A percentile compares a stretch with the other conserved stretches of the same genome.
These are phyloP conservation scores for Leccinum ochraceum DNA, from an alignment of 768 basidiomycete genomes.

Conservation along the genomic window DNA sequence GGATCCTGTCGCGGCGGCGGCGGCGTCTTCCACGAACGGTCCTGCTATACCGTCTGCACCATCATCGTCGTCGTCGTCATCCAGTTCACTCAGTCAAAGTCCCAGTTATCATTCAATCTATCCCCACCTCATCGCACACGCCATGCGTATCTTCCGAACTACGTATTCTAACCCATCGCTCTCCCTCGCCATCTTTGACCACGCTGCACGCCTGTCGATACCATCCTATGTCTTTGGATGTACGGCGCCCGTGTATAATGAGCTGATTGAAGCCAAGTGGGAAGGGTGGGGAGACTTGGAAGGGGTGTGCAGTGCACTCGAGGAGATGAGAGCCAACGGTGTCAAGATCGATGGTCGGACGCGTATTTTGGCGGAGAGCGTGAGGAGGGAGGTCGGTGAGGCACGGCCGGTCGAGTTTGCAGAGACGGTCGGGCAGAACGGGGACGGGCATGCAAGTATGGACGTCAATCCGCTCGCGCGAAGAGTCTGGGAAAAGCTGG, in stretches of 20 bases:
- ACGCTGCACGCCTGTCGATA: conserved; percentile 73
- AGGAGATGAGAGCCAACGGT: conserved; percentile 84
- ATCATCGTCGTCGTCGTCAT: background rate
- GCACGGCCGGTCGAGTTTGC: conserved; percentile 48
- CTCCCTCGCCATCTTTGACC: conserved; percentile 78
- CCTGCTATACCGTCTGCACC: background rate
- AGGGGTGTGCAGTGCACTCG: conserved; percentile 68
- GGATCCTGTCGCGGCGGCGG: background rate
- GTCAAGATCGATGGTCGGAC: conserved; percentile 66
- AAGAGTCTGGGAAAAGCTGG: conserved; percentile 45
- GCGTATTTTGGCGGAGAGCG: conserved; percentile 55
- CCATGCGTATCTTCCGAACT: conserved; percentile 79
- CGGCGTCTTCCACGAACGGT: background rate
- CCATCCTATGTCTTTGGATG: conserved; percentile 89
- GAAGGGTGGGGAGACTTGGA: conserved; percentile 76
- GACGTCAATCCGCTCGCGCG: conserved; percentile 36
- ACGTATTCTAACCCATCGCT: conserved; percentile 79
- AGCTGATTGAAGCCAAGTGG: conserved; percentile 87
- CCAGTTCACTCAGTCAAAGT: conserved; percentile 16
- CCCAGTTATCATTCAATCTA: conserved; percentile 65
- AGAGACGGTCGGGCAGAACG: background rate
- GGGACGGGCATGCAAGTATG: background rate
- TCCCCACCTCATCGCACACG: conserved; percentile 69
- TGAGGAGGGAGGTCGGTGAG: conserved; percentile 64
- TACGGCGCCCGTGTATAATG: conserved; percentile 85